Percentiles rank a stretch among this genome's conserved stretches.
Conservation (phyloP, 805 yeast species). For the Candida gorgasii region DNA sequence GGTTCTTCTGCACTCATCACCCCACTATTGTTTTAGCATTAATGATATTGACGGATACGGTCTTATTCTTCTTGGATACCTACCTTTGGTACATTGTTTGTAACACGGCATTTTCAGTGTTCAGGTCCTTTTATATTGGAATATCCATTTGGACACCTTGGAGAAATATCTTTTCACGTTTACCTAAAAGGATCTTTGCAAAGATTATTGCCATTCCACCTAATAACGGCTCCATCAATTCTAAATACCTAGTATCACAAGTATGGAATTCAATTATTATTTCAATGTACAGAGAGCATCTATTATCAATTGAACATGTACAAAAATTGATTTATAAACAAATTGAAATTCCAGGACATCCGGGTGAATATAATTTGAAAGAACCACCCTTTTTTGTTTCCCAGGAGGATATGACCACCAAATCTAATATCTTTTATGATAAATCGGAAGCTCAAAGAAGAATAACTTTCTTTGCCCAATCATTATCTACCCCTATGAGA, state of each 20-base stretch:
- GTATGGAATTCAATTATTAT: slow-evolving; percentile 85
- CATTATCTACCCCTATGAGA: slow-evolving; percentile 82
- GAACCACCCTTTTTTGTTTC: slow-evolving; percentile 81
- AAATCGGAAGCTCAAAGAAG: slow-evolving; percentile 81
- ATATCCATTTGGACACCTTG: slow-evolving; percentile 88
- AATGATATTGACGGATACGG: slow-evolving; percentile 60
- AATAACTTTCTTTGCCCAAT: slow-evolving; percentile 86
- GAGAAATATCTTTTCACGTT: slow-evolving; percentile 73
- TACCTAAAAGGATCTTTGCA: slow-evolving; percentile 75
- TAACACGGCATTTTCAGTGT: slow-evolving; percentile 72
- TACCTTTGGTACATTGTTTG: slow-evolving; percentile 85
- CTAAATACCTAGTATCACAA: slow-evolving; percentile 62
- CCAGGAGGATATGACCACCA: slow-evolving; percentile 74
- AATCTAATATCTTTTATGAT: slow-evolving; percentile 55
- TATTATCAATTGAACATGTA: slow-evolving; percentile 71
- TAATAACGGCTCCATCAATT: slow-evolving; percentile 34
- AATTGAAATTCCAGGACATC: slow-evolving; percentile 28
- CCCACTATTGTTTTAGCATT: slow-evolving; percentile 55
- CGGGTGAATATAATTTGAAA: slow-evolving; percentile 45
- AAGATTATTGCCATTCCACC: slow-evolving; percentile 56
- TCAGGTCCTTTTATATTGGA: slow-evolving; percentile 70
- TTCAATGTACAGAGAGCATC: slow-evolving; percentile 80
- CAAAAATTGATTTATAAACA: slow-evolving; percentile 64
- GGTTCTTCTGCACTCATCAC: slow-evolving; percentile 53
- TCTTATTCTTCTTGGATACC: slow-evolving; percentile 76